Base-by-base conservation (phyloP, 106 monocot genomes). In the Dendrobium chrysotoxum region DNA sequence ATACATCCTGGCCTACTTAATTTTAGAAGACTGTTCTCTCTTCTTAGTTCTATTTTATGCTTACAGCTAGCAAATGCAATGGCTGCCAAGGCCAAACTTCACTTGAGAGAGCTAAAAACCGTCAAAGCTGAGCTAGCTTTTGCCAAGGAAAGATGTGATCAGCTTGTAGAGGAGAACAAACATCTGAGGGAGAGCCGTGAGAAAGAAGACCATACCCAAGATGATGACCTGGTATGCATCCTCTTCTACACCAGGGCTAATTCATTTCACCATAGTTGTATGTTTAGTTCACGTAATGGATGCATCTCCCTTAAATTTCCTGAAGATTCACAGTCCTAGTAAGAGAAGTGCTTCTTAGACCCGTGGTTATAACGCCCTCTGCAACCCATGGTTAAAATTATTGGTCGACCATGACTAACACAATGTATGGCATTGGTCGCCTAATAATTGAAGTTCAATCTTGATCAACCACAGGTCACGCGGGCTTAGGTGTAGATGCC, bases 71-170 rank as follows among this genome's bases (percentile, higher is more conserved):
- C 97, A 81, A 95, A 94, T 92, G 97, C 94, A 71, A 92, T 98
- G 97, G 94, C 97, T 82, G 97, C 97, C 28, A 95, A 98, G 85
- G 92, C 92, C 35, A 98, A 98, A 78, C 88, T 98, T 83, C 92
- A 94, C 85, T 47, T 94, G 50, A 83, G 94, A 26, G 97, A 98
- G 76, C 77, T 98, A 79, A 98, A 98, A 84, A 92, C 94, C 65
- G 82, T 91, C 26, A 98, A 95, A 86, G 91, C 94, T 41, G 97
- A 98, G 76, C 80, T 98, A 58, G 88, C 91, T 82, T 98, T 94
- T 91, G 89, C 92, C 40, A 98, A 98, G 84, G 92, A 92, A 82
- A 76, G 97, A 45, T 98, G 97, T 80, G 79, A 89, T 42, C 94
- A 98, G 75, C 88, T 98, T 65, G 91, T 92, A 85, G 97, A 94